Percentiles rank a stretch among this genome's conserved stretches.
Evolutionary conservation across 1,284 basidiomycete genomes (phyloP).

Genomic region (Sanguinoderma infundibulare): DNA sequence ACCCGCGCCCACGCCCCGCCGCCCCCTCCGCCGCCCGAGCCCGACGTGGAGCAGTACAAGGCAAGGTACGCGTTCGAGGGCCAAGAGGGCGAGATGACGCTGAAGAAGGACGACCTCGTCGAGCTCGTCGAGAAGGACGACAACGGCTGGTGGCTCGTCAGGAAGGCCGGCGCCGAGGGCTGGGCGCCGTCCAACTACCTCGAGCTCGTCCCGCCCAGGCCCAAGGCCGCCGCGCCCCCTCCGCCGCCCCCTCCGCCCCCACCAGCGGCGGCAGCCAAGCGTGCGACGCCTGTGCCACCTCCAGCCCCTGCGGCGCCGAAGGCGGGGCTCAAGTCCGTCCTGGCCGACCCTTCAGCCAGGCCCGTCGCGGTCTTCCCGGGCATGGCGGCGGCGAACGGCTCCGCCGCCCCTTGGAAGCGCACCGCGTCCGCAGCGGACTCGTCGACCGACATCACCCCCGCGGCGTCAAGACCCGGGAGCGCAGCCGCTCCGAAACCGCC

Average conservation of each 20-base stretch:
- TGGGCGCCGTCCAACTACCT: constrained; percentile 98
- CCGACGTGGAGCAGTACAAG: constrained; percentile 79
- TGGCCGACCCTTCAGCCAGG: constrained; percentile 63
- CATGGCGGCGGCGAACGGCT: constrained; percentile 66
- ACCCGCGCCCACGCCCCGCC: constrained; percentile 47
- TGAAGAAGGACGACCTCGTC: constrained; percentile 91
- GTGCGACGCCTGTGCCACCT: constrained; percentile 35
- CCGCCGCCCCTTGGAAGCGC: constrained; percentile 78
- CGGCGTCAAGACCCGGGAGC: constrained; percentile 59
- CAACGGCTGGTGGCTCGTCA: constrained; percentile 97
- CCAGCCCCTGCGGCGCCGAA: constrained; percentile 37
- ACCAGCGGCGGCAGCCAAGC: constrained; percentile 41
- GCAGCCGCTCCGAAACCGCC: constrained; percentile 53
- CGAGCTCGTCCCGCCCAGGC: constrained; percentile 72
- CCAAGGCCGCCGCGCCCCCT: constrained; percentile 62
- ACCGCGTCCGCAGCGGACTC: constrained; percentile 38
- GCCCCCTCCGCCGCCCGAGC: constrained; percentile 59
- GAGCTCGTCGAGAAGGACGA: constrained; percentile 94
- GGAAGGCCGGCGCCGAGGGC: constrained; percentile 84
- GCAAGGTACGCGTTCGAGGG: constrained; percentile 90
- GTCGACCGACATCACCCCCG: constrained; percentile 51
- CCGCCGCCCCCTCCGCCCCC: constrained; percentile 70
- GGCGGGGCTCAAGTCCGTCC: constrained; percentile 44
- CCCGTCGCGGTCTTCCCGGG: constrained; percentile 79
- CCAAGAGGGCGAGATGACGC: constrained; percentile 89